Evolutionary conservation across 306 rosid genomes (phyloP).

Genomic region (Castanea crenata): DNA sequence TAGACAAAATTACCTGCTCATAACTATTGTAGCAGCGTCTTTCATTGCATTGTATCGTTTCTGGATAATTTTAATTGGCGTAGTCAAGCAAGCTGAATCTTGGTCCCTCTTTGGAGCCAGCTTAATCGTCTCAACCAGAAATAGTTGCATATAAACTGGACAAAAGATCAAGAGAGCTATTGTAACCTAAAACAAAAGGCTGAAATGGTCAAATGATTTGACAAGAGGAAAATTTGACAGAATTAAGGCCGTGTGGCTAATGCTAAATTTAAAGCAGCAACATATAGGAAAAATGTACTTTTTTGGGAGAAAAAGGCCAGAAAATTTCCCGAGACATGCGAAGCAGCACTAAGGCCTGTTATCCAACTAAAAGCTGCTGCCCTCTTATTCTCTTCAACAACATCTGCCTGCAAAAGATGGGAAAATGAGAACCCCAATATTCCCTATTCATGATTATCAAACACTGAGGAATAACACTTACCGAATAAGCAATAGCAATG

Average conservation of each 20-base stretch:
- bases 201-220: neutral
- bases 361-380: slow-evolving; percentile 63
- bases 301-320: slow-evolving; percentile 60
- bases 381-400: slow-evolving; percentile 46
- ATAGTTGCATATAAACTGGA: slow-evolving; percentile 63
- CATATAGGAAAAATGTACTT: slow-evolving; percentile 50
- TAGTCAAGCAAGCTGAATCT: slow-evolving; percentile 38
- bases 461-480: slow-evolving; percentile 23
- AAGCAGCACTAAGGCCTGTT: slow-evolving; percentile 58
- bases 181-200: slow-evolving; percentile 57
- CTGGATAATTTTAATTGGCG: slow-evolving; percentile 33
- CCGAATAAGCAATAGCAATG: slow-evolving; percentile 58
- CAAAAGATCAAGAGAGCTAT: slow-evolving; percentile 51
- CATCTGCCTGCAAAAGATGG: slow-evolving; percentile 54
- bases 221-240: neutral
- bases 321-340: slow-evolving; percentile 57
- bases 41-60: slow-evolving; percentile 59
- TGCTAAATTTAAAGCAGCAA: neutral
- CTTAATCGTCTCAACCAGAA: slow-evolving; percentile 53
- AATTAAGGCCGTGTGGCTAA: neutral
- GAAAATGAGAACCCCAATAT: slow-evolving; percentile 9
- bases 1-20: slow-evolving; percentile 44
- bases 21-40: slow-evolving; percentile 53
- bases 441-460: slow-evolving; percentile 4
- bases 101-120: slow-evolving; percentile 26